Percentiles rank a stretch among this genome's conserved stretches.
Conservation (phyloP, 1,139 yeast species). For the Hanseniaspora uvarum region DNA sequence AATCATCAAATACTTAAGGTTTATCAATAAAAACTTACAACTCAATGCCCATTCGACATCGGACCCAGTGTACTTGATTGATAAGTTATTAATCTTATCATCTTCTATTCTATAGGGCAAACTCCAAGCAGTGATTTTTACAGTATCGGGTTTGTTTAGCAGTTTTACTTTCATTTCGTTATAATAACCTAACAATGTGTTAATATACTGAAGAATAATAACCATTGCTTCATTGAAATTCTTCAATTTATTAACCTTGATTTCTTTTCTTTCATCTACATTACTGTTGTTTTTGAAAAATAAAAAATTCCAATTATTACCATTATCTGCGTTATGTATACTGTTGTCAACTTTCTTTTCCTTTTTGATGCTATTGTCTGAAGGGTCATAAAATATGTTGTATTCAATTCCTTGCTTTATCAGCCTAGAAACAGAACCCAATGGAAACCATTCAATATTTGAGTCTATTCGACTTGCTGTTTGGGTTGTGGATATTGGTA, state of each 20-base stretch:
- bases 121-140: conserved; percentile 24
- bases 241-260: conserved; percentile 58
- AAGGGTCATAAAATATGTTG: conserved; percentile 9
- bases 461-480: neutral
- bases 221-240: conserved; percentile 69
- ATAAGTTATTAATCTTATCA: conserved; percentile 69
- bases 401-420: conserved; percentile 4
- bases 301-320: conserved; percentile 40
- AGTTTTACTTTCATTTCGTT: conserved; percentile 23
- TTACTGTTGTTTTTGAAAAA: conserved; percentile 55
- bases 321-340: conserved; percentile 16
- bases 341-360: neutral
- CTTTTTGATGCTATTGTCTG: neutral
- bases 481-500: neutral
- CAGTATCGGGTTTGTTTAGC: conserved; percentile 26
- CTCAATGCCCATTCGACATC: conserved; percentile 72
- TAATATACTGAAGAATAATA: conserved; percentile 55
- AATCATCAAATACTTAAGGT: conserved; percentile 37
- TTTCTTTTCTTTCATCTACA: conserved; percentile 25
- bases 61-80: conserved; percentile 43
- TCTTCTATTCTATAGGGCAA: conserved; percentile 57
- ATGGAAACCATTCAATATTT: conserved; percentile 9
- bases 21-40: conserved; percentile 68
- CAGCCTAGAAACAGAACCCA: conserved; percentile 7
- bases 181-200: conserved; percentile 46